These are phyloP conservation scores for Kazachstania viticola DNA, from an alignment of 805 yeast genomes.

Conservation along the genomic window DNA sequence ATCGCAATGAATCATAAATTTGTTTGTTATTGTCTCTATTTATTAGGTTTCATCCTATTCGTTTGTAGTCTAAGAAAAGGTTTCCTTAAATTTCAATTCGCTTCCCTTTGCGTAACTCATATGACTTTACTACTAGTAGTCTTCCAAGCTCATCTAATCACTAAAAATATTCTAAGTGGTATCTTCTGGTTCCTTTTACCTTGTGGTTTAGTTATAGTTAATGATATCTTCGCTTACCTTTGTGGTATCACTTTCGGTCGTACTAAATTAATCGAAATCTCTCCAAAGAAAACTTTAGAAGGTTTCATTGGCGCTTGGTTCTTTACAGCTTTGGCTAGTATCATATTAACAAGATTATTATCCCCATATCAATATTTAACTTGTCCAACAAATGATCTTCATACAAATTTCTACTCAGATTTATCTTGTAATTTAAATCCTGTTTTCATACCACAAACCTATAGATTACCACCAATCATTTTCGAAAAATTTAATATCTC, in stretches of 20 bases:
- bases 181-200: constrained; percentile 92
- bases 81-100: constrained; percentile 81
- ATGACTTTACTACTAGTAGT: constrained; percentile 86
- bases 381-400: constrained; percentile 71
- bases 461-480: constrained; percentile 59
- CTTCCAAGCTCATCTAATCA: constrained; percentile 87
- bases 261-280: constrained; percentile 83
- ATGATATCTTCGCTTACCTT: constrained; percentile 91
- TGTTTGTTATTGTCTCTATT: constrained; percentile 71
- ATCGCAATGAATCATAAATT: constrained; percentile 72
- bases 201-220: constrained; percentile 80
- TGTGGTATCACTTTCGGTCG: constrained; percentile 95
- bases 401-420: constrained; percentile 47
- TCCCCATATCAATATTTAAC: constrained; percentile 63
- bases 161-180: constrained; percentile 80
- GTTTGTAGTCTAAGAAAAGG: constrained; percentile 85
- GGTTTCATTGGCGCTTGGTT: constrained; percentile 98
- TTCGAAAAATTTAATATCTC: constrained; percentile 38
- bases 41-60: constrained; percentile 80
- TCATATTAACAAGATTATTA: constrained; percentile 52
- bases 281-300: constrained; percentile 96
- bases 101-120: constrained; percentile 86
- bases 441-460: constrained; percentile 73
- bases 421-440: constrained; percentile 77
- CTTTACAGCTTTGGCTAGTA: constrained; percentile 70